Conservation (phyloP, 192 early-diverging fungal genomes). For the Phycomyces nitens region DNA sequence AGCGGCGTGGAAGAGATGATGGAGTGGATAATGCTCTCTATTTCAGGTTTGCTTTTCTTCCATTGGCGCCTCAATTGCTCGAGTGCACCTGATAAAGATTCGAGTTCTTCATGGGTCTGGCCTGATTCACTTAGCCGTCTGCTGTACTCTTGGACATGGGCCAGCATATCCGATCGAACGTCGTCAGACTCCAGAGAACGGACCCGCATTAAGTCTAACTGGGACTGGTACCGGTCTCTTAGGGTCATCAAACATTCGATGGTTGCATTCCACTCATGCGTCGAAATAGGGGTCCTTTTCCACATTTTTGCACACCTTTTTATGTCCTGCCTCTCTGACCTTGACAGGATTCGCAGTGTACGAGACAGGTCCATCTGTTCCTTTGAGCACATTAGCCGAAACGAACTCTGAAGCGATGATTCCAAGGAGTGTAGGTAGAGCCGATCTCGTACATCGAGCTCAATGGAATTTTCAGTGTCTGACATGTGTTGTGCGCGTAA, state of each 20-base stretch:
- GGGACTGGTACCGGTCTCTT: slow-evolving; percentile 5
- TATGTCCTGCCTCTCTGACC: slow-evolving; percentile 9
- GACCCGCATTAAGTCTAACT: slow-evolving; percentile 4
- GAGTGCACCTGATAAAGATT: slow-evolving; percentile 3
- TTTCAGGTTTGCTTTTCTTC: slow-evolving; percentile 16
- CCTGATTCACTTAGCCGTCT: slow-evolving; percentile 2
- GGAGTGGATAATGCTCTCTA: slow-evolving; percentile 15
- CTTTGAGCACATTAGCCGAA: slow-evolving; percentile 9
- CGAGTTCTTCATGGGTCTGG: slow-evolving; percentile 17
- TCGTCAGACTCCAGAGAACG: slow-evolving; percentile 1
- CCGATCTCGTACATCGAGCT: no score
- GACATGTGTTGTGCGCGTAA: no score
- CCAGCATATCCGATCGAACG: background rate
- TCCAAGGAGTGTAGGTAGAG: background rate
- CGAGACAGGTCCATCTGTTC: slow-evolving; percentile 15
- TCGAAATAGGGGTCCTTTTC: slow-evolving; percentile 1
- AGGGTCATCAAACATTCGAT: slow-evolving; percentile 15
- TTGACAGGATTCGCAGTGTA: background rate
- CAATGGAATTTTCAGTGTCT: no score
- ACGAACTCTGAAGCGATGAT: slow-evolving; percentile 6
- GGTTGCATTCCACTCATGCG: slow-evolving; percentile 6
- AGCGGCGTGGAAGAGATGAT: slow-evolving; percentile 1
- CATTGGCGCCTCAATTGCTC: slow-evolving; percentile 15
- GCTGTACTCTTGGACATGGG: slow-evolving; percentile 6
- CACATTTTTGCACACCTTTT: slow-evolving; percentile 8